phyloP scores from a whole-genome alignment of 2,329 filamentous ascomycete species.

The Rachicladosporium sp. region DNA sequence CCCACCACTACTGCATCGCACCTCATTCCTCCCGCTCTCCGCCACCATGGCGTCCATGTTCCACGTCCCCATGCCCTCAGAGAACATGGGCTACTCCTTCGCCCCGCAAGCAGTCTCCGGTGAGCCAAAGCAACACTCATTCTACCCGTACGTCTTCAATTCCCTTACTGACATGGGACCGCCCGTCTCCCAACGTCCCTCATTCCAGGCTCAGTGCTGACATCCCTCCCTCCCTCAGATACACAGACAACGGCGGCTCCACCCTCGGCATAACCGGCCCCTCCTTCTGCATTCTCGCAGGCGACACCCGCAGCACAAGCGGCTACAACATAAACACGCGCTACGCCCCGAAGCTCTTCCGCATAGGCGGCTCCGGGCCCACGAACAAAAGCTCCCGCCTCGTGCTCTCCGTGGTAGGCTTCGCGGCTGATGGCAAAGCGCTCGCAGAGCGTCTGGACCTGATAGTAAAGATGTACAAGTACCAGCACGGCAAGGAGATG shows the following conservation, averaged over 20 bases:
- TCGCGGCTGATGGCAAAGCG: slow-evolving; percentile 86
- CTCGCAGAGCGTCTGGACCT: slow-evolving; percentile 88
- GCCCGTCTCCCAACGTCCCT: too few relatives aligned
- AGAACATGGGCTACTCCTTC: slow-evolving; percentile 50
- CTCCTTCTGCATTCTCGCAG: slow-evolving; percentile 92
- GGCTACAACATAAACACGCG: slow-evolving; percentile 99
- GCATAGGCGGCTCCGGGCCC: slow-evolving; percentile 81
- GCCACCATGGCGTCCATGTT: slow-evolving; percentile 43
- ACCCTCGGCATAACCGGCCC: slow-evolving; percentile 88
- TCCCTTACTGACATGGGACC: too few relatives aligned
- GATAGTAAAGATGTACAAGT: slow-evolving; percentile 97
- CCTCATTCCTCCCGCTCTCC: too few relatives aligned
- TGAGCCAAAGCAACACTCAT: slow-evolving; percentile 58
- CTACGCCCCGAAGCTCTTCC: slow-evolving; percentile 91
- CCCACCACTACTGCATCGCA: too few relatives aligned
- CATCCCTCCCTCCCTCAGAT: slow-evolving; percentile 39
- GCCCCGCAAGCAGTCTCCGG: slow-evolving; percentile 34
- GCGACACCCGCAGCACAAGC: slow-evolving; percentile 88
- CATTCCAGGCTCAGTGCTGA: too few relatives aligned
- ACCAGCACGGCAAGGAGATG: slow-evolving; percentile 96
- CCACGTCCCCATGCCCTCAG: slow-evolving; percentile 37
- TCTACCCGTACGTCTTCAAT: slow-evolving; percentile 64
- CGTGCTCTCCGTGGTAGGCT: slow-evolving; percentile 86
- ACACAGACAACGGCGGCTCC: slow-evolving; percentile 95
- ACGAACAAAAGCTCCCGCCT: slow-evolving; percentile 77